Evolutionary conservation across 768 basidiomycete species (phyloP), one percentile per base, ranked within the genome.

Genomic region (Leccinum aurantiacum): DNA sequence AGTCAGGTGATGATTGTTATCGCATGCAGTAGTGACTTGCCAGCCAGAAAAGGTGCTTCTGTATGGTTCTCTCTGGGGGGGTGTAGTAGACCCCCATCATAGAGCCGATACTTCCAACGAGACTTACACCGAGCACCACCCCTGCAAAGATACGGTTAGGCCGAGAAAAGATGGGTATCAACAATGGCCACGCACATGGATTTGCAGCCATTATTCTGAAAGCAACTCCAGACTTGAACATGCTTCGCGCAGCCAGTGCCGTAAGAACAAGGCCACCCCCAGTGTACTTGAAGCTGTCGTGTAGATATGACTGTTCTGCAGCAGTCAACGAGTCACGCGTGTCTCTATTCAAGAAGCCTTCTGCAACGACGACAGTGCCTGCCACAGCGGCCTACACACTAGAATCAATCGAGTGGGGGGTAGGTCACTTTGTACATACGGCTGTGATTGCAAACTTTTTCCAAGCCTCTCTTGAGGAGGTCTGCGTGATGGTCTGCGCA

Each of bases 71-170:
- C 66, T 93, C 89, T 1, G 93, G 91, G 35, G 89, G 78, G 0
- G 91, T 94, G 73, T 85, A 88, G 69, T 84, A 84, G 2, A 85
- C 85, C 48, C 89, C 91, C 80, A 90, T 85, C 91, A 95, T 95
- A 4, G 86, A 84, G 0, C 91, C 92, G 58, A 95, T 90, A 60
- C 85, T 83, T 14, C 90, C 90, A 14, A 80, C 86, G 46, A 93
- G 80, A 74, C 91, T 88, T 54, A 89, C 84, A 63, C 91, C 92
- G 49, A 93, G 82, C 3, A 94, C 90, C 56, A 89, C 77, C 92
- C 89, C 88, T 89, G 37, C 6, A 54, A 59, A 47, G 31, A 49
- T 54, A n/a, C 29, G 44, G 19, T 41, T 38, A 66, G 29, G n/a
- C 19, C 10, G 1, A 47, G 57, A 19, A 41, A 44, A 49, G 11